Conservation (phyloP, 768 basidiomycete genomes). For the Naematelia aurantialba region DNA sequence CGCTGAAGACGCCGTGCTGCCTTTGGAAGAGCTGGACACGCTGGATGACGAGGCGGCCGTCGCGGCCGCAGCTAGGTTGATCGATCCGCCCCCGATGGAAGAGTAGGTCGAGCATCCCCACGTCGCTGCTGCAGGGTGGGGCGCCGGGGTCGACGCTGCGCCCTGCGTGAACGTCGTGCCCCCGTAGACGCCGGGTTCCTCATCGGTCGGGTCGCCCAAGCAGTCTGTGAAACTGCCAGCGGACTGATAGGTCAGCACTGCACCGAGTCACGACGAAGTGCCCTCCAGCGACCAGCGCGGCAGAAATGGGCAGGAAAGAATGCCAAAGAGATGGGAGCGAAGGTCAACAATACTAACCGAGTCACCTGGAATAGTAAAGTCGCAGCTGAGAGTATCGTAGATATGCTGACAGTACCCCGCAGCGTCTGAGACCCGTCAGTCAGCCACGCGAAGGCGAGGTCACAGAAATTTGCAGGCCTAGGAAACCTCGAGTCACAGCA, state of each 20-base stretch:
- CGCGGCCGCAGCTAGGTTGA: conserved; percentile 16
- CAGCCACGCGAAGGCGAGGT: background rate
- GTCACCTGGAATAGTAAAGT: conserved; percentile 42
- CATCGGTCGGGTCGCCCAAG: conserved; percentile 31
- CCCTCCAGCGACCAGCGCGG: background rate
- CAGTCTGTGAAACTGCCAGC: conserved; percentile 38
- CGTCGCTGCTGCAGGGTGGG: conserved; percentile 57
- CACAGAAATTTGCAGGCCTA: too few relatives aligned
- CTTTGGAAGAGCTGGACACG: background rate
- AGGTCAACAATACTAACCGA: conserved; percentile 8
- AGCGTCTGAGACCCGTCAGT: conserved; percentile 40
- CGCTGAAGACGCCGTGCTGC: too few relatives aligned
- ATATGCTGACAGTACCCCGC: conserved; percentile 53
- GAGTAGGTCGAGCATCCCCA: conserved; percentile 60
- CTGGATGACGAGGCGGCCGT: conserved; percentile 12
- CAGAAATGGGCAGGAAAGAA: too few relatives aligned
- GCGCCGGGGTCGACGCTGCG: conserved; percentile 51
- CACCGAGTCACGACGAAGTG: background rate
- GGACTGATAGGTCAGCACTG: conserved; percentile 3
- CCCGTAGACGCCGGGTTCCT: conserved; percentile 51
- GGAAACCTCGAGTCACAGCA: too few relatives aligned
- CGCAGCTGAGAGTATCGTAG: conserved; percentile 50
- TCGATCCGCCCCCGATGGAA: conserved; percentile 55
- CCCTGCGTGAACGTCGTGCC: conserved; percentile 53
- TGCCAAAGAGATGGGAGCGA: background rate